A percentile compares a stretch with the other conserved stretches of the same genome.
Evolutionary conservation across 805 yeast genomes (phyloP).

Genomic region (Schwanniomyces polymorphus): DNA sequence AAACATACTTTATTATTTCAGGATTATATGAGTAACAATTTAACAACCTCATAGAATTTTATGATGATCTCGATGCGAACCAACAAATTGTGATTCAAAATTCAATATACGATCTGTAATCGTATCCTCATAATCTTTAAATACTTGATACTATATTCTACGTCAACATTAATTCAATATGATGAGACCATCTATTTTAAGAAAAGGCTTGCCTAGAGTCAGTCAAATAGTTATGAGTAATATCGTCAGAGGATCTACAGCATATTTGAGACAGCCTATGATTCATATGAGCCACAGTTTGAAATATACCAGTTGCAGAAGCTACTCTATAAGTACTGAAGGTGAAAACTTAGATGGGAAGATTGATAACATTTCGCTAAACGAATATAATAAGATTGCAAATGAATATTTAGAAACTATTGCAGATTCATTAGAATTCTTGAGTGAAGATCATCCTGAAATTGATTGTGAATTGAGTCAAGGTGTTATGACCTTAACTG

Average conservation of each 20-base stretch:
- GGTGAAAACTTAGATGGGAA: conserved; percentile 55
- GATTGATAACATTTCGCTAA: conserved; percentile 46
- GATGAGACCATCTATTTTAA: not conserved
- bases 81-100: not conserved
- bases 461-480: conserved; percentile 78
- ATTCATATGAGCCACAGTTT: not conserved
- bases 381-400: conserved; percentile 63
- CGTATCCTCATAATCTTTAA: too few species aligned
- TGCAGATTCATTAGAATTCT: conserved; percentile 62
- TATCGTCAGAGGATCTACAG: not conserved
- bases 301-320: not conserved
- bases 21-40: not conserved
- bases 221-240: not conserved
- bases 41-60: not conserved
- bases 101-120: not conserved
- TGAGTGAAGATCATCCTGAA: conserved; percentile 62
- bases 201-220: not conserved
- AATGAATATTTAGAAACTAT: conserved; percentile 70
- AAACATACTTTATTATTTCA: conserved; percentile 24
- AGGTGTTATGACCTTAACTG: conserved; percentile 78
- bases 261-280: not conserved
- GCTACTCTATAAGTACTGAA: conserved; percentile 36
- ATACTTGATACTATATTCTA: too few species aligned
- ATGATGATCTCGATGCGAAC: not conserved
- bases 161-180: not conserved